Percentiles rank a stretch among this genome's conserved stretches.
Conservation (phyloP, 1,284 basidiomycete genomes). For the Ceratobasidium sp. region DNA sequence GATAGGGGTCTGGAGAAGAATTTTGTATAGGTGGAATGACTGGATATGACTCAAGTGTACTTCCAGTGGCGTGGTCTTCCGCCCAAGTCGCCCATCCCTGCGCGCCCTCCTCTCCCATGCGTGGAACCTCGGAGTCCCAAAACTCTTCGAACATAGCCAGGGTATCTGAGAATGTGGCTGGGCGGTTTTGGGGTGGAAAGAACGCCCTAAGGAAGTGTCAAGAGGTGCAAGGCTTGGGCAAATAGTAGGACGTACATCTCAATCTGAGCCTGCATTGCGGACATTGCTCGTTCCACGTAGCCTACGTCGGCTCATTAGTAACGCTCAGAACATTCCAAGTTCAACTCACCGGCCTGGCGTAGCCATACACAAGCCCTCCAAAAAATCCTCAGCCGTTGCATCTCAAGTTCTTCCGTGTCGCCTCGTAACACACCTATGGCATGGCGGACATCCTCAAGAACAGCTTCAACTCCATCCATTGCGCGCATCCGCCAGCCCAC, state of each 20-base stretch:
- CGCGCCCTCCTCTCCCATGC: slow-evolving; percentile 58
- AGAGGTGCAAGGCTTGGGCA: neutral
- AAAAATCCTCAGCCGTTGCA: slow-evolving; percentile 69
- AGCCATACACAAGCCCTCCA: slow-evolving; percentile 77
- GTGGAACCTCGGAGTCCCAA: slow-evolving; percentile 60
- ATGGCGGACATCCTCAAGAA: slow-evolving; percentile 62
- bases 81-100: slow-evolving; percentile 54
- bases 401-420: slow-evolving; percentile 58
- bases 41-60: neutral
- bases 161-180: slow-evolving; percentile 48
- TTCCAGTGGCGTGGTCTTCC: slow-evolving; percentile 37
- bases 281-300: slow-evolving; percentile 58
- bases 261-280: slow-evolving; percentile 59
- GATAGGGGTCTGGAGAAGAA: slow-evolving; percentile 67
- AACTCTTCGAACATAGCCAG: slow-evolving; percentile 57
- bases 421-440: slow-evolving; percentile 57
- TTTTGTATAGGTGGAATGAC: neutral
- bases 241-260: slow-evolving; percentile 55
- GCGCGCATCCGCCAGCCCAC: slow-evolving; percentile 71
- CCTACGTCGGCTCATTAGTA: slow-evolving; percentile 49
- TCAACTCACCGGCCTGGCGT: slow-evolving; percentile 74
- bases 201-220: slow-evolving; percentile 53
- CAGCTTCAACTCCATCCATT: slow-evolving; percentile 59
- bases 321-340: neutral
- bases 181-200: slow-evolving; percentile 52